Evolutionary conservation across 768 basidiomycete genomes (phyloP).

Genomic region (Russula ochroleuca): DNA sequence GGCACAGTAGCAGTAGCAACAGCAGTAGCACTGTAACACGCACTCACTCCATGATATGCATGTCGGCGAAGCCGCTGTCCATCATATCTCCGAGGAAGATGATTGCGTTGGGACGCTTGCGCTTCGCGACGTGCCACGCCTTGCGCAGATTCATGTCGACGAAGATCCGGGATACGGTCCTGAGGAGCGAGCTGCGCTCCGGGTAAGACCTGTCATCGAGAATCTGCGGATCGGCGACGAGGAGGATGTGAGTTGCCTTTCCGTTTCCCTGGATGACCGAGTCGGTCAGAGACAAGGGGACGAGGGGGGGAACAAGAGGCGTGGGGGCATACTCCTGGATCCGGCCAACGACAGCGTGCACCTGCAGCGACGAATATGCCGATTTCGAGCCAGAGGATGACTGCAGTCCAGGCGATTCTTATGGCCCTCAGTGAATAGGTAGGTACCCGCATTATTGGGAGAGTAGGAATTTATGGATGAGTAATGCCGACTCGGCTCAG

Average conservation of each 20-base stretch:
- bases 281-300: background rate
- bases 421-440: conserved; percentile 32
- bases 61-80: conserved; percentile 70
- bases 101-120: conserved; percentile 61
- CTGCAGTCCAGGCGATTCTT: conserved; percentile 55
- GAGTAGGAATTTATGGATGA: no score
- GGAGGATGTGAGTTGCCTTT: conserved; percentile 44
- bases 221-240: conserved; percentile 87
- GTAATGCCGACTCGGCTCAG: background rate
- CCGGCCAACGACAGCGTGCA: conserved; percentile 16
- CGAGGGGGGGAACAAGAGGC: no score
- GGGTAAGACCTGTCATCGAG: conserved; percentile 74
- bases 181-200: conserved; percentile 49
- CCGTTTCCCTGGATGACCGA: background rate
- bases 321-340: conserved; percentile 13
- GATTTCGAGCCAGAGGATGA: conserved; percentile 69
- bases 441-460: conserved; percentile 2
- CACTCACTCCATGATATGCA: conserved; percentile 66
- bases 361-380: conserved; percentile 43
- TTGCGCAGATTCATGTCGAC: conserved; percentile 83
- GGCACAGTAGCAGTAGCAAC: no score
- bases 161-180: conserved; percentile 56
- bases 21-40: background rate
- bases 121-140: conserved; percentile 67
- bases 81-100: conserved; percentile 92